Base-by-base conservation (phyloP, 179 eudicot species). In the Spinacia oleracea region DNA sequence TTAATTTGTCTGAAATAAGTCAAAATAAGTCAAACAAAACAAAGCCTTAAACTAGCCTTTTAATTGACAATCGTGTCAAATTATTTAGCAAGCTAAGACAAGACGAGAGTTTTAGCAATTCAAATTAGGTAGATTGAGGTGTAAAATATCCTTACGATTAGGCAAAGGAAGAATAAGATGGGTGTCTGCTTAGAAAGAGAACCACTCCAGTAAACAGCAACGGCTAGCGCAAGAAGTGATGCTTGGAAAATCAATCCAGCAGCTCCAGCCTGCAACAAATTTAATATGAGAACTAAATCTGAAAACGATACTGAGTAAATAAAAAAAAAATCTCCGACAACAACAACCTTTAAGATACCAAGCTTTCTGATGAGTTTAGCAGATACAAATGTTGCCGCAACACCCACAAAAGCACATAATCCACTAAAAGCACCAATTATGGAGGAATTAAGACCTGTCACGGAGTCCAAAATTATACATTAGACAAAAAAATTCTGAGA, bases 401-500 rank as follows among this genome's bases (percentile, higher is more conserved):
- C 93, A 45, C 98, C 98, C 97, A 94, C 91, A 80, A 91, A 89
- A 80, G 98, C 98, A 85, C 97, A 94, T 81, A 91, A 86, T 78
- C 96, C 97, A 84, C 98, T 92, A 80, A 94, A 94, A 56, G 78
- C 92, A 40, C 98, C 97, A 76, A 94, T 92, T 31, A 92, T 78
- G 35, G 93, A 91, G 46, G 98, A 88, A 84, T 89, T 90, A 73
- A 94, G 84, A 88, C 97, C 98, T 94, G 91, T 46, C 62, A 81
- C 82, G 69, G 55, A 55, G 68, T 64, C 38, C 23, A 55, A 76
- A 62, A 45, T 32, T 45, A 34, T 21, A 75, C 45, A 70, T 80
- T 73, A 68, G 50, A 51, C 42, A 60, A 21, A 20, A 20, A 23
- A 43, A 21, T 43, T 11, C 21, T 70, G 4, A 20, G 2, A 18